A percentile compares a stretch with the other conserved stretches of the same genome.
These are phyloP conservation scores for Nematodospora valgi DNA, from an alignment of 805 yeast genomes.

Conservation along the genomic window DNA sequence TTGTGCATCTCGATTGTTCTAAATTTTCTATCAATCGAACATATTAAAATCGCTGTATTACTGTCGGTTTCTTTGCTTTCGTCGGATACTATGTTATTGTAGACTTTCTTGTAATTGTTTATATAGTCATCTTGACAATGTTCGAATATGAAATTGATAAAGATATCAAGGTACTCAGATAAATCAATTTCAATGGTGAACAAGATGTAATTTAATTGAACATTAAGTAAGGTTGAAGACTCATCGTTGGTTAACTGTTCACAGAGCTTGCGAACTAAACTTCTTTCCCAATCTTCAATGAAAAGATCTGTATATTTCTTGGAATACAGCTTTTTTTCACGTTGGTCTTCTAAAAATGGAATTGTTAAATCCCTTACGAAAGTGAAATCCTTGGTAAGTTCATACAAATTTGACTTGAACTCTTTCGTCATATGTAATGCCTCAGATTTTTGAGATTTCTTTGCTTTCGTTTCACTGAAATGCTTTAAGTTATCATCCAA, in stretches of 20 bases:
- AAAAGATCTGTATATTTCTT: constrained; percentile 14
- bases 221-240: constrained; percentile 21
- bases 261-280: constrained; percentile 13
- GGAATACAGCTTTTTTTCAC: not conserved
- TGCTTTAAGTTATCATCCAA: constrained; percentile 13
- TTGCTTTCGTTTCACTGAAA: constrained; percentile 13
- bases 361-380: constrained; percentile 10
- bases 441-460: constrained; percentile 15
- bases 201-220: constrained; percentile 36
- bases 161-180: constrained; percentile 19
- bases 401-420: constrained; percentile 16
- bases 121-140: constrained; percentile 8
- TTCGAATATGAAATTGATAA: constrained; percentile 11
- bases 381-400: constrained; percentile 18
- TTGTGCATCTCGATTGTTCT: constrained; percentile 33
- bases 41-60: constrained; percentile 19
- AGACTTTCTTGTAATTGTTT: constrained; percentile 7
- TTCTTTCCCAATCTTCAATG: constrained; percentile 29
- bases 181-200: constrained; percentile 32
- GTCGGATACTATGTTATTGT: constrained; percentile 8
- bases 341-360: constrained; percentile 2
- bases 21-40: constrained; percentile 35
- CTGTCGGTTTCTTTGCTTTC: constrained; percentile 5
- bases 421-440: constrained; percentile 18
- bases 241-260: constrained; percentile 11